Evolutionary conservation across 2,329 filamentous ascomycete genomes (phyloP).

Genomic region (Sporothrix inflata): DNA sequence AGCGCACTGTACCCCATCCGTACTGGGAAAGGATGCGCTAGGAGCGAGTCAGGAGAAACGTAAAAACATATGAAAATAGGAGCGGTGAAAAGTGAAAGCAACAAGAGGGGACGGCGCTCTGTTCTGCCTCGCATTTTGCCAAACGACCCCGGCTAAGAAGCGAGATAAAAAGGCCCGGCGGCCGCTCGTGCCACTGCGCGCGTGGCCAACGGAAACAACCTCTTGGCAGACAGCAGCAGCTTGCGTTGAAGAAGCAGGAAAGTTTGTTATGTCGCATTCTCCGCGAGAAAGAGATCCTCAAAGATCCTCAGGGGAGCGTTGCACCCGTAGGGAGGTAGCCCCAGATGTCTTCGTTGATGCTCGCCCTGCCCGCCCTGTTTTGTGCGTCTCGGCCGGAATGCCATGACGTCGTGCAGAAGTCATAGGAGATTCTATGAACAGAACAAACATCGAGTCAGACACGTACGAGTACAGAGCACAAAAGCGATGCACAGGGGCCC

Average conservation of each 20-base stretch:
- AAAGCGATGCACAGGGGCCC: background rate
- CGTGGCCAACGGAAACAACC: background rate
- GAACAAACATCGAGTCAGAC: background rate
- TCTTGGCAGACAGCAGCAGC: background rate
- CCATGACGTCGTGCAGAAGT: slow-evolving; percentile 2
- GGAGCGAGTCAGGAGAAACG: background rate
- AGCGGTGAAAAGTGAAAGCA: background rate
- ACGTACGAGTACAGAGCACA: background rate
- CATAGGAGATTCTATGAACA: background rate
- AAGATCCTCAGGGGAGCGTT: slow-evolving; percentile 10
- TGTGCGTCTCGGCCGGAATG: background rate
- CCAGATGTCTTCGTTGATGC: background rate
- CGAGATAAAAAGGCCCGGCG: background rate
- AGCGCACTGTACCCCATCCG: background rate
- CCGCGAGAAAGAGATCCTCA: background rate
- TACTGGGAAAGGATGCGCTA: background rate
- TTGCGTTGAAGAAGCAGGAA: background rate
- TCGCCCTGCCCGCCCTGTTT: slow-evolving; percentile 7
- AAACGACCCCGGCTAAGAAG: slow-evolving; percentile 20
- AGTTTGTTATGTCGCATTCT: background rate
- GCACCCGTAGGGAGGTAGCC: background rate
- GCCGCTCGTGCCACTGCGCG: background rate
- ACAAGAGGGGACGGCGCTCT: background rate
- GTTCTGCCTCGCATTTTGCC: slow-evolving; percentile 10
- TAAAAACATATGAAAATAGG: background rate